phyloP scores from a whole-genome alignment of 345 rosid genomes.

The Arabidopsis thaliana region TAIR10.1 NC_003074.8:2485001-2485500 shows the following conservation, averaged over 20 bases:
- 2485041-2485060: neutral
- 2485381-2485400: slow-evolving; percentile 87
- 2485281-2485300: slow-evolving; percentile 60
- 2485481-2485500: slow-evolving; percentile 85
- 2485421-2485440: slow-evolving; percentile 76
- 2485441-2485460: slow-evolving; percentile 81
- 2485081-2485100: slow-evolving; percentile 35
- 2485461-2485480: slow-evolving; percentile 73
- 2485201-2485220: slow-evolving; percentile 74
- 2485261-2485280: slow-evolving; percentile 90
- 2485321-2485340: slow-evolving; percentile 70
- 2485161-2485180: slow-evolving; percentile 58
- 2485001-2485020: neutral
- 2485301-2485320: slow-evolving; percentile 71
- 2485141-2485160: slow-evolving; percentile 95
- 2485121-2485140: slow-evolving; percentile 76
- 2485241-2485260: slow-evolving; percentile 95
- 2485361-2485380: slow-evolving; percentile 76
- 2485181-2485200: slow-evolving; percentile 67
- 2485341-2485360: slow-evolving; percentile 66
- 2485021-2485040: too few relatives aligned
- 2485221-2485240: slow-evolving; percentile 88
- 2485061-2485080: slow-evolving; percentile 2
- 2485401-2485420: slow-evolving; percentile 79
- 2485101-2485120: slow-evolving; percentile 94